A percentile compares a stretch with the other conserved stretches of the same genome.
Evolutionary conservation across 768 basidiomycete genomes (phyloP).

Genomic region (Erythrobasidium yunnanense): DNA sequence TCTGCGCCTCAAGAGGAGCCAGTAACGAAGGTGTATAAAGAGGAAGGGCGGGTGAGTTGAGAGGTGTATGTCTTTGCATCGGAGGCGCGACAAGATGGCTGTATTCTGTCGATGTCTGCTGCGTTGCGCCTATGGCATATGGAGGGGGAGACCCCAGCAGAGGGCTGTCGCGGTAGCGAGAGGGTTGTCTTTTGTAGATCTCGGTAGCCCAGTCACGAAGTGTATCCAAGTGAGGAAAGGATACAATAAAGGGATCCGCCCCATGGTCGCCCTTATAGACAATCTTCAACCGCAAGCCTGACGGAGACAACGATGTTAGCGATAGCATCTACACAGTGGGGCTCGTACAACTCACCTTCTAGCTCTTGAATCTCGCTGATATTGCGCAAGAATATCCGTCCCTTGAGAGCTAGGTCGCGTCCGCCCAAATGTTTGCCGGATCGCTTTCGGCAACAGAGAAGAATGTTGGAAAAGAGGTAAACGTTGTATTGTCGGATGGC

Average conservation of each 20-base stretch:
- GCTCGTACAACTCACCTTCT: not conserved
- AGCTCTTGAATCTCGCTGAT: not conserved
- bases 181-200: not conserved
- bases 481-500: not conserved
- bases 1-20: too few species aligned
- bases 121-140: too few species aligned
- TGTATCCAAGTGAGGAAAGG: not conserved
- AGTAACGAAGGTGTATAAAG: not conserved
- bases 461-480: not conserved
- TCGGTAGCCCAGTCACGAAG: not conserved
- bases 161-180: not conserved
- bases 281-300: not conserved
- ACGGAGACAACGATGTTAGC: not conserved
- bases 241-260: not conserved
- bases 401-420: not conserved
- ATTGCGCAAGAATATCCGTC: not conserved
- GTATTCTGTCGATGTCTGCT: not conserved
- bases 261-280: not conserved
- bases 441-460: not conserved
- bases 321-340: not conserved
- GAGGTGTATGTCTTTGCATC: slow-evolving; percentile 4
- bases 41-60: slow-evolving; percentile 1
- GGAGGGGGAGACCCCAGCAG: not conserved
- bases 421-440: not conserved
- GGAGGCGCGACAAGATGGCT: not conserved